These are phyloP conservation scores for Scheffersomyces coipomensis DNA, from an alignment of 805 yeast genomes.

Conservation along the genomic window DNA sequence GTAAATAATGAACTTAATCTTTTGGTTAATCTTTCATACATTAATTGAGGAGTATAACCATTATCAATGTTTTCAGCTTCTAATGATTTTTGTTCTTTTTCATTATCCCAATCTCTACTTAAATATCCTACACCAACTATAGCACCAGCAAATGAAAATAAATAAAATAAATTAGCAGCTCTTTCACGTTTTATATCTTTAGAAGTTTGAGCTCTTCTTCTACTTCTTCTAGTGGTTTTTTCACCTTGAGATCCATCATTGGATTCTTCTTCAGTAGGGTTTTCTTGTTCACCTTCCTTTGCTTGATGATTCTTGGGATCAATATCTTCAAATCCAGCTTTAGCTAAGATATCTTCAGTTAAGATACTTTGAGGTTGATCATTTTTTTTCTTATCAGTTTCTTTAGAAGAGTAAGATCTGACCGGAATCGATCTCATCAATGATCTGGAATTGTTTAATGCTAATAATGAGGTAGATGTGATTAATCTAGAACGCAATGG, in stretches of 20 bases:
- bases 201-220: slow-evolving; percentile 60
- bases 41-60: slow-evolving; percentile 65
- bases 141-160: slow-evolving; percentile 53
- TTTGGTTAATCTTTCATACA: slow-evolving; percentile 67
- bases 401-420: slow-evolving; percentile 6
- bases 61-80: slow-evolving; percentile 55
- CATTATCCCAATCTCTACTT: slow-evolving; percentile 83
- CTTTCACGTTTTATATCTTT: slow-evolving; percentile 81
- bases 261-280: slow-evolving; percentile 8
- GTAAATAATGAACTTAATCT: slow-evolving; percentile 75
- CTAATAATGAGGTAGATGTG: neutral
- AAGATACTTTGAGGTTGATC: slow-evolving; percentile 38
- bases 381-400: slow-evolving; percentile 17
- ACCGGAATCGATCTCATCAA: too few species aligned
- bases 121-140: slow-evolving; percentile 60
- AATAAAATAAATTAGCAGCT: slow-evolving; percentile 72
- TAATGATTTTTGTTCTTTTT: slow-evolving; percentile 55
- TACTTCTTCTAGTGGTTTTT: slow-evolving; percentile 22
- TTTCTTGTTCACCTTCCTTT: slow-evolving; percentile 9
- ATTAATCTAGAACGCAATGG: neutral
- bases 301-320: slow-evolving; percentile 15
- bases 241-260: slow-evolving; percentile 9
- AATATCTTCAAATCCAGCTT: slow-evolving; percentile 73
- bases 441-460: neutral
- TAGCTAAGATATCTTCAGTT: slow-evolving; percentile 76